These are phyloP conservation scores for Aspergillus sojae DNA, from an alignment of 2,329 filamentous ascomycete genomes.

Conservation along the genomic window DNA sequence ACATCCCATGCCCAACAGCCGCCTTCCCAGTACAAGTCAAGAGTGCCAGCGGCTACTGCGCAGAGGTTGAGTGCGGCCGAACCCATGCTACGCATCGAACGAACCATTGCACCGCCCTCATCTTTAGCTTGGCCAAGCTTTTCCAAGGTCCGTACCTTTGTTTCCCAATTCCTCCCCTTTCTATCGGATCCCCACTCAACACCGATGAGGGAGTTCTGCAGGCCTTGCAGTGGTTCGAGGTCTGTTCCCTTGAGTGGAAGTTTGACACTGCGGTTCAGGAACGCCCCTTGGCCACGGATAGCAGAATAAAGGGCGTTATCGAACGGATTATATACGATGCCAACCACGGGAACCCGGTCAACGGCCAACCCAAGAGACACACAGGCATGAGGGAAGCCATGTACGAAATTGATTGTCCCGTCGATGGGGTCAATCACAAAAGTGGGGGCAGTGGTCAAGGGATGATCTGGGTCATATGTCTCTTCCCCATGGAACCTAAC, in stretches of 20 bases:
- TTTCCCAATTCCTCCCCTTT: constrained; percentile 58
- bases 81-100: constrained; percentile 59
- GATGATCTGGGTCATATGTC: constrained; percentile 59
- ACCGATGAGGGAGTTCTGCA: constrained; percentile 57
- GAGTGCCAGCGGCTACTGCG: constrained; percentile 57
- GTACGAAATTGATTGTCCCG: constrained; percentile 68
- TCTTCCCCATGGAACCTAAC: constrained; percentile 60
- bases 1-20: constrained; percentile 70
- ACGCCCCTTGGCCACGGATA: constrained; percentile 59
- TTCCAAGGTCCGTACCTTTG: constrained; percentile 59
- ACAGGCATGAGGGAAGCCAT: constrained; percentile 60
- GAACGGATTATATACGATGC: constrained; percentile 65
- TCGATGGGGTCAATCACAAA: constrained; percentile 68
- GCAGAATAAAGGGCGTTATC: constrained; percentile 58
- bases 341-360: constrained; percentile 54
- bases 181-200: constrained; percentile 66
- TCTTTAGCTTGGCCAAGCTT: constrained; percentile 52
- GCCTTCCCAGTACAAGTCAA: constrained; percentile 68
- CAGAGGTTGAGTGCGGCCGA: constrained; percentile 65
- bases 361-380: constrained; percentile 63
- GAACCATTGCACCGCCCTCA: constrained; percentile 63
- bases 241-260: constrained; percentile 51
- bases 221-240: constrained; percentile 49
- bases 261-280: constrained; percentile 38
- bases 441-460: constrained; percentile 57